Conservation (phyloP, 495 filamentous ascomycete genomes). For the Lasiosphaeris hirsuta region DNA sequence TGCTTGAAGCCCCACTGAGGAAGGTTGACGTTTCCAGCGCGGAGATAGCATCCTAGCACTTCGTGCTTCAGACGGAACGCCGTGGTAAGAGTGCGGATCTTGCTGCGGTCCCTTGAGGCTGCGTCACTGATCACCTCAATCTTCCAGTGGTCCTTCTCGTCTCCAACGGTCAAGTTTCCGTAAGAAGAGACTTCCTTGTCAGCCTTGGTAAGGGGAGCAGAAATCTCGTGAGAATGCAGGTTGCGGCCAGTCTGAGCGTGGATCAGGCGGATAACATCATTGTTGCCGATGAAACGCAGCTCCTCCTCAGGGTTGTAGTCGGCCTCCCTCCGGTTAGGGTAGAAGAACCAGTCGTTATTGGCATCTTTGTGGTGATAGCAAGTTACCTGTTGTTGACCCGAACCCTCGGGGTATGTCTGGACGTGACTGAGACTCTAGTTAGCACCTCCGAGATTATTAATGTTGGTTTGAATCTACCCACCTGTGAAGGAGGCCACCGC, state of each 20-base stretch:
- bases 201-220: slow-evolving; percentile 83
- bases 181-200: slow-evolving; percentile 93
- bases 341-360: slow-evolving; percentile 99
- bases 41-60: slow-evolving; percentile 83
- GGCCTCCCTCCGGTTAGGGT: slow-evolving; percentile 74
- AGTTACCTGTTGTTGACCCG: slow-evolving; percentile 90
- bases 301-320: slow-evolving; percentile 70
- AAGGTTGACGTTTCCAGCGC: slow-evolving; percentile 93
- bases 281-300: slow-evolving; percentile 70
- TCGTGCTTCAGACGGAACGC: slow-evolving; percentile 86
- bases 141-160: slow-evolving; percentile 97
- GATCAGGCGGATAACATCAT: slow-evolving; percentile 78
- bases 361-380: slow-evolving; percentile 99
- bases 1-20: slow-evolving; percentile 99
- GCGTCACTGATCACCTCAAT: slow-evolving; percentile 89
- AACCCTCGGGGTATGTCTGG: slow-evolving; percentile 92
- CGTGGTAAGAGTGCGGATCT: slow-evolving; percentile 87
- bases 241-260: slow-evolving; percentile 96
- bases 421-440: slow-evolving; percentile 62
- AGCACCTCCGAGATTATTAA: too few species aligned
- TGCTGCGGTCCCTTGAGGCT: slow-evolving; percentile 78
- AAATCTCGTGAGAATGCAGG: slow-evolving; percentile 85
- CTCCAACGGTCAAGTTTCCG: slow-evolving; percentile 93
- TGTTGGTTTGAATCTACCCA: too few species aligned
- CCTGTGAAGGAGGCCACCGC: slow-evolving; percentile 90